Evolutionary conservation across 371 early-diverging fungal species (phyloP).

Genomic region (Mucor velutinosus): DNA sequence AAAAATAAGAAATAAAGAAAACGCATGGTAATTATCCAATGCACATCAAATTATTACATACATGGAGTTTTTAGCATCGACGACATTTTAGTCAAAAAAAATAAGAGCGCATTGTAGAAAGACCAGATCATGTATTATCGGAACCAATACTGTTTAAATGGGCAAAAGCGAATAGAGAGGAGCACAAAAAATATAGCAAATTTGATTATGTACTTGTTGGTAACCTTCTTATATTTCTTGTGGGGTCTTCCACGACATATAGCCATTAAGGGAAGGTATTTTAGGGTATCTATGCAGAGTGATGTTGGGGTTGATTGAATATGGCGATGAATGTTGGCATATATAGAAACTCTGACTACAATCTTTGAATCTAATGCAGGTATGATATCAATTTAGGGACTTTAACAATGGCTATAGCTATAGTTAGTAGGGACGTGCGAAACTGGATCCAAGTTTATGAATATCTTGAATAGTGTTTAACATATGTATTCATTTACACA

Average conservation of each 20-base stretch:
- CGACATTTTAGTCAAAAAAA: not conserved
- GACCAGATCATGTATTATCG: not conserved
- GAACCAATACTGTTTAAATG: not conserved
- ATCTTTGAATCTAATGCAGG: not conserved
- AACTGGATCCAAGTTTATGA: not conserved
- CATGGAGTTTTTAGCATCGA: not conserved
- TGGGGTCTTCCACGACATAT: not conserved
- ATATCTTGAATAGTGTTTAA: not conserved
- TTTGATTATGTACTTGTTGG: not conserved
- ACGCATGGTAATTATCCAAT: not conserved
- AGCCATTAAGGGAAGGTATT: not conserved
- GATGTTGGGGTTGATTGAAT: no score
- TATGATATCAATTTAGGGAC: not conserved
- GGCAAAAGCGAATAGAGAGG: not conserved
- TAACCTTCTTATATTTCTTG: not conserved
- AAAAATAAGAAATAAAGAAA: not conserved
- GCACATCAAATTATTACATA: not conserved
- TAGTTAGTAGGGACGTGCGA: constrained; percentile 6
- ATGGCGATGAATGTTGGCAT: no score
- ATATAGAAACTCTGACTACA: no score
- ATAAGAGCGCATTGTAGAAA: not conserved
- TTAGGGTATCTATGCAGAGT: not conserved
- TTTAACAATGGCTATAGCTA: not conserved
- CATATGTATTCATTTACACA: not conserved
- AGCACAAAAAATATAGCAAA: not conserved